A percentile compares a stretch with the other conserved stretches of the same genome.
Evolutionary conservation across 169 alveolate species (phyloP).

Genomic region (Cryptosporidium baileyi): DNA sequence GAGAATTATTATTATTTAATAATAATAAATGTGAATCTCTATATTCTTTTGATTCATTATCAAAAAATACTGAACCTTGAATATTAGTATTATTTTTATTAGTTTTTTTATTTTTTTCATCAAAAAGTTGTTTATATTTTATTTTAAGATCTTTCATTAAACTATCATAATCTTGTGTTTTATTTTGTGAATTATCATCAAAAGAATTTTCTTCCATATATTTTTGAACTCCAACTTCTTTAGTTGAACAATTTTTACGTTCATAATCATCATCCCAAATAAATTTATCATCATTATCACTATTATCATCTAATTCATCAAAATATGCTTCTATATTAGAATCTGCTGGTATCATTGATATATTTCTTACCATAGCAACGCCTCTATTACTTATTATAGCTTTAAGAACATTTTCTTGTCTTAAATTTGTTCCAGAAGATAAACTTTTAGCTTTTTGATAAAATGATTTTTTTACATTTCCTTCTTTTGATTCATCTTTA

Average conservation of each 20-base stretch:
- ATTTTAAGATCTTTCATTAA: conserved; percentile 24
- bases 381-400: conserved; percentile 47
- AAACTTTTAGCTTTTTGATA: conserved; percentile 33
- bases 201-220: conserved; percentile 32
- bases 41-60: neutral
- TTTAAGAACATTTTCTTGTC: conserved; percentile 29
- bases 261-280: conserved; percentile 25
- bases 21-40: neutral
- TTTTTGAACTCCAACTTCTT: conserved; percentile 50
- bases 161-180: neutral
- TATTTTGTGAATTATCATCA: neutral
- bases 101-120: neutral
- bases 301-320: conserved; percentile 55
- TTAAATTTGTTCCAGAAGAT: neutral
- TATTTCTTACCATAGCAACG: conserved; percentile 56
- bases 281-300: conserved; percentile 19
- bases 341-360: conserved; percentile 50
- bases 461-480: conserved; percentile 29
- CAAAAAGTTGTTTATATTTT: neutral
- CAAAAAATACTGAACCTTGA: neutral
- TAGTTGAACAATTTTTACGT: neutral
- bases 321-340: conserved; percentile 36
- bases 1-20: neutral
- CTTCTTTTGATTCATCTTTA: neutral
- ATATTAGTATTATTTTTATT: too few relatives aligned